Evolutionary conservation across 305 asterid species (phyloP).

Genomic region (Fraxinus xanthoxyloides): DNA sequence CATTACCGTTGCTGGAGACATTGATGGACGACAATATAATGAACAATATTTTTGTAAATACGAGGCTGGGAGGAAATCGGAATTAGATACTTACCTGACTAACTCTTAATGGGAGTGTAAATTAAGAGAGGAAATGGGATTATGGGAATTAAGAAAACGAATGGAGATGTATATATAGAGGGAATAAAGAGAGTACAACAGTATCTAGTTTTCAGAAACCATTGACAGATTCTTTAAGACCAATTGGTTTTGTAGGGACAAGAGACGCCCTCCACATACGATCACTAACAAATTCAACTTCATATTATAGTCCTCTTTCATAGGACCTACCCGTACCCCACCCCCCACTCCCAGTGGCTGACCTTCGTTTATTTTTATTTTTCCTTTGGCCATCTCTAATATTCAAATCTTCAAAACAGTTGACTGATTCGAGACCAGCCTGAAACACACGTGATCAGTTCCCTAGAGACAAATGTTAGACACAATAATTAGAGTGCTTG

Average conservation of each 20-base stretch:
- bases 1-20: slow-evolving; percentile 56
- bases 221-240: slow-evolving; percentile 45
- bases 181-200: not conserved
- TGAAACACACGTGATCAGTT: not conserved
- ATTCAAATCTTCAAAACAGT: not conserved
- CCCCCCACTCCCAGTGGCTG: not conserved
- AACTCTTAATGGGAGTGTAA: not conserved
- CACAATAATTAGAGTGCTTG: not conserved
- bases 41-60: not conserved
- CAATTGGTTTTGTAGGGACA: slow-evolving; percentile 24
- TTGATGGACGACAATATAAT: slow-evolving; percentile 5
- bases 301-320: not conserved
- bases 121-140: slow-evolving; percentile 9
- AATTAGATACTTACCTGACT: not conserved
- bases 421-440: not conserved
- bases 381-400: not conserved
- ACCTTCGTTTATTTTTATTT: not conserved
- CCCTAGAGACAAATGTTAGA: not conserved
- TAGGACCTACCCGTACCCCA: not conserved
- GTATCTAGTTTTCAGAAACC: slow-evolving; percentile 37
- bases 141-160: slow-evolving; percentile 27
- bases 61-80: not conserved
- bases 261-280: slow-evolving; percentile 13
- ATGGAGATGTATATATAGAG: slow-evolving; percentile 29
- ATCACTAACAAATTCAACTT: slow-evolving; percentile 14